Base-by-base conservation (phyloP, 768 basidiomycete genomes). In the Russula abietina region DNA sequence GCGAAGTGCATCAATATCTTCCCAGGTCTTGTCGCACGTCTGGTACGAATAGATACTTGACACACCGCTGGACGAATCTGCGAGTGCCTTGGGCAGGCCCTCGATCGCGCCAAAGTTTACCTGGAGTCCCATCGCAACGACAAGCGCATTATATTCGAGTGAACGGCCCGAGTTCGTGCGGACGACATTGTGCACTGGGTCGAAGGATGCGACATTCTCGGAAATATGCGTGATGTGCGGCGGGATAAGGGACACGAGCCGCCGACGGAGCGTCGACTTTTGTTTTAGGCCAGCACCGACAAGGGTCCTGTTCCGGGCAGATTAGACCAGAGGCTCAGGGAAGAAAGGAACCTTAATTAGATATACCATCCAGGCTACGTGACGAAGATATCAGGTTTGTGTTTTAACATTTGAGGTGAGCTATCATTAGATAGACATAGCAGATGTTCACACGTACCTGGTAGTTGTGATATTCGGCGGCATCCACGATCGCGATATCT, bases 31-130 rank as follows among this genome's bases (percentile, higher is more conserved):
- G 75, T 97, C 93, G 70, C 88, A 91, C 6, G 91, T 88, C 58
- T 89, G 83, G 73, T 91, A 91, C 0, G 89, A 89, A 76, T 98
- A 98, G 64, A 97, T 97, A 10, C 90, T 89, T 9, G 93, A 91
- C 36, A 99, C 94, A 2, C 89, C 88, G 2, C 89, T 89, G 7
- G 76, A 72, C 14, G 88, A 81, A 70, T 93, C 85, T n/a, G 80
- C 79, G 22, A 99, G 81, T 0, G 93, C 96, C 61, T 81, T 78
- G 19, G 82, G 72, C 6, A 99, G 78, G 56, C 93, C 91, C 58
- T 79, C 69, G 66, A 98, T 85, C 28, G 76, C 82, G 65, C 83
- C 80, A 81, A 85, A 96, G 71, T 97, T 94, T 72, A 81, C 88
- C 75, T 96, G 85, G 32, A 99, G 75, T 26, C 96, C 96, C 9